Evolutionary conservation across 768 basidiomycete species (phyloP).

Genomic region (Pholiota conissans): DNA sequence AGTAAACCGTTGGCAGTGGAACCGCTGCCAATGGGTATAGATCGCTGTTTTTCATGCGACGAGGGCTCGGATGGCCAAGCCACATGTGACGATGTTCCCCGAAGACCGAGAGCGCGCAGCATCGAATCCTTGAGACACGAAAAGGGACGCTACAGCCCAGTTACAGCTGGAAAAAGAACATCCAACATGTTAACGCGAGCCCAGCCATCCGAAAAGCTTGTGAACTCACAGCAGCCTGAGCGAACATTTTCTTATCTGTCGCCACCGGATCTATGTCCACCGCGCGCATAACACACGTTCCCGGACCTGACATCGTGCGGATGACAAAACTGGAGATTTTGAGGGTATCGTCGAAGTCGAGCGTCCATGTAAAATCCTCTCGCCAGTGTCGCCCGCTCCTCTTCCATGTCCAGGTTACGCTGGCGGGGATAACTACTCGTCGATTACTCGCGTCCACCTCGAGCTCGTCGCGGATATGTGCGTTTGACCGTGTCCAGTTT

Average conservation of each 20-base stretch:
- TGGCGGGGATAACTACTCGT: constrained; percentile 35
- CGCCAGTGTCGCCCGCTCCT: constrained; percentile 40
- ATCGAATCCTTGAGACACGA: not conserved
- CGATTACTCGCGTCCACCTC: constrained; percentile 24
- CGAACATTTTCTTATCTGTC: constrained; percentile 4
- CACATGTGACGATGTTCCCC: not conserved
- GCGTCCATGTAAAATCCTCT: constrained; percentile 46
- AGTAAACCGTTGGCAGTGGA: not conserved
- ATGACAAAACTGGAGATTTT: constrained; percentile 43
- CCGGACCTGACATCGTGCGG: constrained; percentile 35
- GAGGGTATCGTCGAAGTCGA: constrained; percentile 42
- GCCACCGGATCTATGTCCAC: constrained; percentile 11
- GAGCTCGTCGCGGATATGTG: constrained; percentile 22
- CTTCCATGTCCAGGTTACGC: constrained; percentile 47
- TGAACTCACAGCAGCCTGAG: constrained; percentile 15
- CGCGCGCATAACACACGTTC: constrained; percentile 49
- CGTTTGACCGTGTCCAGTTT: constrained; percentile 39
- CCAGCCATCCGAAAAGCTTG: not conserved
- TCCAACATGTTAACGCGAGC: not conserved
- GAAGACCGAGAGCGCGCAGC: not conserved
- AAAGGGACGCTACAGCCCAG: not conserved
- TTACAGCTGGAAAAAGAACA: not conserved
- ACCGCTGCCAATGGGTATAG: not conserved
- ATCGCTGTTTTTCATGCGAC: not conserved
- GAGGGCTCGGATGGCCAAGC: not conserved